These are phyloP conservation scores for Cladosporium halotolerans DNA, from an alignment of 2,329 filamentous ascomycete genomes.

Conservation along the genomic window DNA sequence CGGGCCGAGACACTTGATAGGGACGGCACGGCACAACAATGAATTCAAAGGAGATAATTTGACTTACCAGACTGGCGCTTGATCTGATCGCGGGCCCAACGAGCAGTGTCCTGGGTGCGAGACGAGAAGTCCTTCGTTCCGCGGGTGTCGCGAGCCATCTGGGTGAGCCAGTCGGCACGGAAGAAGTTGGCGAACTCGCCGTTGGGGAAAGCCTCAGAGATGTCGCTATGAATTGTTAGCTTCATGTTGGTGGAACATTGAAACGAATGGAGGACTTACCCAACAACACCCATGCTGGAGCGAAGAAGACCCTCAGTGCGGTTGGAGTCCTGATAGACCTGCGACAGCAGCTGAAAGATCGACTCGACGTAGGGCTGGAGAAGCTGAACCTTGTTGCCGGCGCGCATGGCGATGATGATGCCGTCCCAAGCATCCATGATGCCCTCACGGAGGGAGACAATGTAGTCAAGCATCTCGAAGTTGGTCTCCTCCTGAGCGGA, in stretches of 20 bases:
- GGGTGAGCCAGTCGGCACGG: conserved; percentile 83
- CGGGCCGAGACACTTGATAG: too few relatives aligned
- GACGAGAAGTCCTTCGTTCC: conserved; percentile 77
- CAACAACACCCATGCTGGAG: conserved; percentile 95
- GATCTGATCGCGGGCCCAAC: conserved; percentile 95
- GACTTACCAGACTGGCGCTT: conserved; percentile 65
- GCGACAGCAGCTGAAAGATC: conserved; percentile 80
- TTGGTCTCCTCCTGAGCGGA: conserved; percentile 66
- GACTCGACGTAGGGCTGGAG: conserved; percentile 73
- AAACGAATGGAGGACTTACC: conserved; percentile 53
- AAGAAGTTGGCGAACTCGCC: conserved; percentile 80
- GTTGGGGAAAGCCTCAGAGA: conserved; percentile 87
- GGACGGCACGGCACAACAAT: neutral
- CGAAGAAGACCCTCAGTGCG: conserved; percentile 87
- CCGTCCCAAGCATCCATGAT: conserved; percentile 99
- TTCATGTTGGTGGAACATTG: neutral
- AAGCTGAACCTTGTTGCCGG: conserved; percentile 64
- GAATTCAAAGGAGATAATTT: neutral
- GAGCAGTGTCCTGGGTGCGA: conserved; percentile 87
- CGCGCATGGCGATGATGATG: conserved; percentile 90
- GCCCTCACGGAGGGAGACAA: conserved; percentile 87
- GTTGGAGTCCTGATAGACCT: conserved; percentile 74
- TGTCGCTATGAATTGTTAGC: conserved; percentile 59
- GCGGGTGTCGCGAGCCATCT: conserved; percentile 87
- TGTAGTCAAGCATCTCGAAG: conserved; percentile 95